Base-by-base conservation (phyloP, 306 rosid species). In the Acacia confusa region DNA sequence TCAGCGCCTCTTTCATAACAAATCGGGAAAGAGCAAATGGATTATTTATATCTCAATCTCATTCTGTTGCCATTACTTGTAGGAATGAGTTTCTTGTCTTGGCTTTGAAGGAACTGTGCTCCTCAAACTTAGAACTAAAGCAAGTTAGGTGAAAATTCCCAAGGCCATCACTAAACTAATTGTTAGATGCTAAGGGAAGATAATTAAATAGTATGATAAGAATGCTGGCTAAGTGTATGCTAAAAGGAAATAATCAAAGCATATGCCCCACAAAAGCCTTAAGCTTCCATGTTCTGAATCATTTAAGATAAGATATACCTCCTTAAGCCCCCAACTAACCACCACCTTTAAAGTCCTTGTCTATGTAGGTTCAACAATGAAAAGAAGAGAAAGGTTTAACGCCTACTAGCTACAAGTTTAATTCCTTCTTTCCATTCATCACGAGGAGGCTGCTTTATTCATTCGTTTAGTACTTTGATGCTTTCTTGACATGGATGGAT, bases 191-290 rank as follows among this genome's bases (percentile, higher is more conserved):
- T 9, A 67, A 67, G 16, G 47, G 43, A 32, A 65, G 50, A 50
- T 41, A 34, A 76, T 20, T 64, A 77, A 64, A 17, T 36, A 36
- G 8, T 57, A 27, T 24, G 72, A 70, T 64, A 47, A n/a, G 19
- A 25, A 7, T 76, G 30, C 24, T 47, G 58, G 78, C 71, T 63
- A 28, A 73, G 61, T 30, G 70, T 77, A 69, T 9, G 24, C 50
- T 38, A 72, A 19, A 28, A 84, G 52, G 20, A n/a, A 13, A 20
- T 76, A 63, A 53, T 30, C 32, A 57, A 57, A 80, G 19, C 55
- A 78, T 74, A 19, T 67, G 85, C 74, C 75, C 78, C 83, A 47
- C 63, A 78, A 10, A 73, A 71, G n/a, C 28, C 55, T 81, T 78
- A 34, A 65, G 24, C 78, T 70, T 73, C 47, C 50, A 48, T 53